Evolutionary conservation across 177 flowering plant genomes (phyloP).

Genomic region (Vitis hybrid): DNA sequence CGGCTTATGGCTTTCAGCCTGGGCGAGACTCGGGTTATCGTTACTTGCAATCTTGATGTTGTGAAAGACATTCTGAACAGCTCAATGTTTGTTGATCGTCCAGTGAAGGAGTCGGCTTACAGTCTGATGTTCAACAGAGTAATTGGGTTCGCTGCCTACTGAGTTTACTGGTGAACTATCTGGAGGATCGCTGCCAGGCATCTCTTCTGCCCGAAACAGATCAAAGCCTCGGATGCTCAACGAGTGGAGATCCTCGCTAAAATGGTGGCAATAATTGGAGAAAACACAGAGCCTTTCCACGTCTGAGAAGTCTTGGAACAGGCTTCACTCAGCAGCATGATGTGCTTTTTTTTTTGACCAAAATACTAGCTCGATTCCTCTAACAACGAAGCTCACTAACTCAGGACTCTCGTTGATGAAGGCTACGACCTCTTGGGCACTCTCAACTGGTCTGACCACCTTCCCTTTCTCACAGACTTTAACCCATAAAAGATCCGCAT

Average conservation of each 20-base stretch:
- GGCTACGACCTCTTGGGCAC: slow-evolving; percentile 69
- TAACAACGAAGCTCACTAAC: slow-evolving; percentile 26
- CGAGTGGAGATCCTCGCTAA: slow-evolving; percentile 31
- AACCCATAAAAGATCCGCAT: slow-evolving; percentile 51
- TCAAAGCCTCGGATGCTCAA: slow-evolving; percentile 32
- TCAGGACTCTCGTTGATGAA: slow-evolving; percentile 53
- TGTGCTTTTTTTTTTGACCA: slow-evolving; percentile 67
- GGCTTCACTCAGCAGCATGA: slow-evolving; percentile 68
- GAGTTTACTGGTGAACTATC: slow-evolving; percentile 67
- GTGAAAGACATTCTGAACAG: slow-evolving; percentile 62
- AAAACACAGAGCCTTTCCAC: not conserved
- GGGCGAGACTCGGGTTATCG: slow-evolving; percentile 54
- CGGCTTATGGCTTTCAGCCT: slow-evolving; percentile 75
- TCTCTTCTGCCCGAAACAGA: slow-evolving; percentile 58
- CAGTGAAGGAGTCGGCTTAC: slow-evolving; percentile 68
- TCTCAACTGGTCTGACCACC: slow-evolving; percentile 76
- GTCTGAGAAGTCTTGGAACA: slow-evolving; percentile 45
- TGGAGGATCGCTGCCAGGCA: slow-evolving; percentile 55
- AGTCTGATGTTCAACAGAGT: slow-evolving; percentile 67
- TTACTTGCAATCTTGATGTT: slow-evolving; percentile 53
- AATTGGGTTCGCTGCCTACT: slow-evolving; percentile 78
- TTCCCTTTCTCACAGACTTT: slow-evolving; percentile 53
- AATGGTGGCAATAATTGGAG: slow-evolving; percentile 24
- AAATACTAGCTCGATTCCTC: slow-evolving; percentile 21
- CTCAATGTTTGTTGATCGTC: slow-evolving; percentile 66